These are phyloP conservation scores for Globisporangium paroecandrum DNA, from an alignment of 352 stramenopile genomes.

Conservation along the genomic window DNA sequence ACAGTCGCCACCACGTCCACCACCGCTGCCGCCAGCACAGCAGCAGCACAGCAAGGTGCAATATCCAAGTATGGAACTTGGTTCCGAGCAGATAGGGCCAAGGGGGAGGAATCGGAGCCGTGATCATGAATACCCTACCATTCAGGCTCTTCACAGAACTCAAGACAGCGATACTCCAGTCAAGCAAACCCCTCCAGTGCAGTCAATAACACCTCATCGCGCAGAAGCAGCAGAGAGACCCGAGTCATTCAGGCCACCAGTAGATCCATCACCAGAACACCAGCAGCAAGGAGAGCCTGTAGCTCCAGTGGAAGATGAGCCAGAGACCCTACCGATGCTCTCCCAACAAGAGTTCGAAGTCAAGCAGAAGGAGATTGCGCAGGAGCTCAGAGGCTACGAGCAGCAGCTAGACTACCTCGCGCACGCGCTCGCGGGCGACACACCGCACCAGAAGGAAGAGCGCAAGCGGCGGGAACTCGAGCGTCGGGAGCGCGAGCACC, in stretches of 20 bases:
- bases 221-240: neutral
- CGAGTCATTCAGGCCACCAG: neutral
- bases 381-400: slow-evolving; percentile 25
- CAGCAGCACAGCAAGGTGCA: slow-evolving; percentile 2
- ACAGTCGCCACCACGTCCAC: neutral
- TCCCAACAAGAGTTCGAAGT: slow-evolving; percentile 31
- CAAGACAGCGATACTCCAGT: neutral
- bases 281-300: neutral
- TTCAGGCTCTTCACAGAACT: neutral
- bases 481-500: slow-evolving; percentile 46
- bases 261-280: neutral
- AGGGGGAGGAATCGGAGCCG: neutral
- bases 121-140: neutral
- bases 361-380: slow-evolving; percentile 29
- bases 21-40: neutral
- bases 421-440: slow-evolving; percentile 55
- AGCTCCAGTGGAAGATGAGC: neutral
- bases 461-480: slow-evolving; percentile 45
- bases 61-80: neutral
- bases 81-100: neutral
- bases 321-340: slow-evolving; percentile 6
- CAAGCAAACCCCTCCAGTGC: neutral
- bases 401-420: slow-evolving; percentile 58
- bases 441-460: slow-evolving; percentile 58
- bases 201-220: neutral